phyloP scores from a whole-genome alignment of 2,329 filamentous ascomycete genomes.

The Aureobasidium sp. region DNA sequence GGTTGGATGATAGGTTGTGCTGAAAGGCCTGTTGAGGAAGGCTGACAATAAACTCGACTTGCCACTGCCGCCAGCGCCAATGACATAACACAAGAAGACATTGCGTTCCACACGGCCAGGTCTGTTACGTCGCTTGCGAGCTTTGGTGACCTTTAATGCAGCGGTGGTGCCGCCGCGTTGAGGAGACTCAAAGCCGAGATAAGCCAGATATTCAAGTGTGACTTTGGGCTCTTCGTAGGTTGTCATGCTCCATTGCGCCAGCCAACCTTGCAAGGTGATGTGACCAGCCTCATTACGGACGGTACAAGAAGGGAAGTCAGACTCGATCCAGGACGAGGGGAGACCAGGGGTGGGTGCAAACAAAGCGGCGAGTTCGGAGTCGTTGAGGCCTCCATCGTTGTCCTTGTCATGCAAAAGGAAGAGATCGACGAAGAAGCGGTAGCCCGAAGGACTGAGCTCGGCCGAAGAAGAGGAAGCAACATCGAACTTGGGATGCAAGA shows the following conservation, averaged over 20 bases:
- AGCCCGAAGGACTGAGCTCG: constrained; percentile 87
- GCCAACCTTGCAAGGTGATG: constrained; percentile 93
- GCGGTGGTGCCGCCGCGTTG: constrained; percentile 68
- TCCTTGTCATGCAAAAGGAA: constrained; percentile 95
- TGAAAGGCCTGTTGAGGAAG: constrained; percentile 84
- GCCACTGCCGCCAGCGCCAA: constrained; percentile 78
- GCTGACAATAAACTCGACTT: constrained; percentile 88
- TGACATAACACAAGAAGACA: constrained; percentile 86
- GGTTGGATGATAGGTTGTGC: constrained; percentile 76
- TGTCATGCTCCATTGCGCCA: constrained; percentile 99
- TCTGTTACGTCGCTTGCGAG: constrained; percentile 74
- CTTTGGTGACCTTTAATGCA: constrained; percentile 86
- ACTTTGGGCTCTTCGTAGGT: constrained; percentile 94
- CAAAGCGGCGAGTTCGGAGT: constrained; percentile 73
- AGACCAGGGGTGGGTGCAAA: constrained; percentile 91
- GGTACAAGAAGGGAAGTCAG: constrained; percentile 84
- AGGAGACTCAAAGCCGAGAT: constrained; percentile 83
- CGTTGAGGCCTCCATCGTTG: constrained; percentile 89
- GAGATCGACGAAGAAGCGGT: constrained; percentile 94
- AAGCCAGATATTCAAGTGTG: constrained; percentile 90
- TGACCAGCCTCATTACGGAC: constrained; percentile 92
- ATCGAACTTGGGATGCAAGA: constrained; percentile 88
- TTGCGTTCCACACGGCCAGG: constrained; percentile 86
- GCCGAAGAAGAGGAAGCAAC: constrained; percentile 88
- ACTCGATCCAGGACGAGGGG: constrained; percentile 79